Evolutionary conservation across 495 filamentous ascomycete species (phyloP), one percentile per base, ranked within the genome.

Genomic region (Opeltia flavorubescens): DNA sequence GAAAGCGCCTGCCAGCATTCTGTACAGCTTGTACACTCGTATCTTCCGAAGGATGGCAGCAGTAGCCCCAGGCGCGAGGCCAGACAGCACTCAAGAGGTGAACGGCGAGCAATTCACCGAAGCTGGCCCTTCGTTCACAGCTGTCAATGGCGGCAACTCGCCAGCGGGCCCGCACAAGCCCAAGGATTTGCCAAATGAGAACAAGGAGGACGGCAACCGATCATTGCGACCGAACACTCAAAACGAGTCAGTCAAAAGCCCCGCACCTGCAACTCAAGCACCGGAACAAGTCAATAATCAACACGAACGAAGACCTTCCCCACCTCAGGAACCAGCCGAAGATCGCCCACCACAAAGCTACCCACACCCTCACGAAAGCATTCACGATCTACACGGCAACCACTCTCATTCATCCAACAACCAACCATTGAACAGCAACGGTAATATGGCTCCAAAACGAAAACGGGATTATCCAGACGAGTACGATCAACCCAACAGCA

Each of bases 81-180:
- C 65, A 55, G 64, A 63, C 26, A 58, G 47, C 43, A 52, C 61
- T 45, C 62, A 64, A 39, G 64, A 61, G 15, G 52, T 60, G 5
- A 64, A 66, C 33, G 57, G 55, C 27, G 66, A 72, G 29, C 56
- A 60, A 15, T 63, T 63, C 36, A 49, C 66, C 25, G 69, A 70
- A 18, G 65, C 66, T 34, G 71, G 66, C 38, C 68, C 70, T 25
- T 70, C 69, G 13, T 75, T 75, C 48, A 75, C 71, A 3, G 70
- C 71, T 35, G 70, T 75, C 25, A 75, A 75, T 59, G 71, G 68
- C 40, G 66, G 56, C 48, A 66, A 68, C 4, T 38, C 58, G 13
- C 41, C 57, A 18, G 25, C 42, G 21, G 50, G 23, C 43, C 50
- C 42, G 15, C 49, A 33, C 23, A 56, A 50, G 45, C 50, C 38